phyloP scores from a whole-genome alignment of 768 basidiomycete genomes.

The Phanerochaete sordida region DNA sequence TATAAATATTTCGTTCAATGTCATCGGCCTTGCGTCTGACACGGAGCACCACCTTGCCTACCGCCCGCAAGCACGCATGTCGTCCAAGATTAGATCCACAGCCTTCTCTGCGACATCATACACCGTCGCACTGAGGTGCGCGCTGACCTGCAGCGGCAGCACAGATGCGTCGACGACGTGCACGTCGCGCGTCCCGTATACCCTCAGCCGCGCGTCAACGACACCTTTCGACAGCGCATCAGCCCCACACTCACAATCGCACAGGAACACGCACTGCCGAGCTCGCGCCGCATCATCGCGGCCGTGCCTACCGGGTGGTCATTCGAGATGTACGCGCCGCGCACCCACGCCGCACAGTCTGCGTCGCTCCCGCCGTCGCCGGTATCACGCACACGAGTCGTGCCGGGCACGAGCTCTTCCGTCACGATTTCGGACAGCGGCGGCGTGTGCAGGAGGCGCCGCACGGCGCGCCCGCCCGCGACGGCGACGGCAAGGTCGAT shows the following conservation, averaged over 20 bases:
- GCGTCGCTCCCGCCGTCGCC: constrained; percentile 37
- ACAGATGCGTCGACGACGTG: constrained; percentile 55
- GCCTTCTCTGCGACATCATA: constrained; percentile 6
- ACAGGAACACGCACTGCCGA: background rate
- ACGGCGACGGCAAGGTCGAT: constrained; percentile 50
- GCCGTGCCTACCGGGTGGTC: constrained; percentile 47
- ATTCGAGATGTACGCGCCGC: constrained; percentile 38
- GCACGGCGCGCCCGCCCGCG: constrained; percentile 41
- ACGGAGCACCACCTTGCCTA: too few species aligned
- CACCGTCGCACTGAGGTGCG: background rate
- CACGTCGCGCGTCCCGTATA: constrained; percentile 51
- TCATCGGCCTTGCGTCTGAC: too few species aligned
- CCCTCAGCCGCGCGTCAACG: constrained; percentile 46
- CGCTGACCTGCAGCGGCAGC: constrained; percentile 32
- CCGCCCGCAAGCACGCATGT: background rate
- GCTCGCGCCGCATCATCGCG: background rate
- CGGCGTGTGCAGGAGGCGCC: constrained; percentile 31
- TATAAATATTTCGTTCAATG: too few species aligned
- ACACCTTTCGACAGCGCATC: constrained; percentile 39
- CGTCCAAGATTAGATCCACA: constrained; percentile 31
- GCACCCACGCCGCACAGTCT: constrained; percentile 16
- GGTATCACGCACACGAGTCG: constrained; percentile 38
- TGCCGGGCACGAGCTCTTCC: constrained; percentile 43
- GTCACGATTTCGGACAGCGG: constrained; percentile 26
- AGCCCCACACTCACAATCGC: constrained; percentile 22